Evolutionary conservation across 768 basidiomycete genomes (phyloP).

Genomic region (Kwoniella mangroviensis): DNA sequence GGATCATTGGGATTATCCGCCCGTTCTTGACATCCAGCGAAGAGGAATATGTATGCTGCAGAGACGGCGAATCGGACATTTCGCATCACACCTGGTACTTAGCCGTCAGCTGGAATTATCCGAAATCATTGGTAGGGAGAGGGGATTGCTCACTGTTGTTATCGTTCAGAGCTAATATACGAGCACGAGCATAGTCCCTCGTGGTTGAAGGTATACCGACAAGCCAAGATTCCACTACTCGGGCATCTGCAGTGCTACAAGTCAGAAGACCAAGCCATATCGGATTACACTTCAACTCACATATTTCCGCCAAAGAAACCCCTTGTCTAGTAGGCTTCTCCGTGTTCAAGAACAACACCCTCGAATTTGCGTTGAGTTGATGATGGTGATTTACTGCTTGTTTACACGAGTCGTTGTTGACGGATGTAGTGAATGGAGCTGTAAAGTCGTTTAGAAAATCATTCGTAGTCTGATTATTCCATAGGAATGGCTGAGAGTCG

Average conservation of each 20-base stretch:
- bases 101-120: neutral
- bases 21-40: constrained; percentile 16
- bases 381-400: neutral
- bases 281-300: constrained; percentile 10
- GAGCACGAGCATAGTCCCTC: constrained; percentile 25
- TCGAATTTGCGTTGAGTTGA: constrained; percentile 22
- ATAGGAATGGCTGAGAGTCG: constrained; percentile 11
- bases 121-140: neutral
- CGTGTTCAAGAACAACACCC: constrained; percentile 20
- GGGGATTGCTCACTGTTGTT: constrained; percentile 22
- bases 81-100: constrained; percentile 29
- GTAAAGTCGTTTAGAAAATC: constrained; percentile 20
- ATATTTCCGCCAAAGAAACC: constrained; percentile 35
- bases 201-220: constrained; percentile 31
- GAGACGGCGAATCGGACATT: constrained; percentile 33
- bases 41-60: constrained; percentile 37
- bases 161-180: constrained; percentile 31
- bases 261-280: neutral
- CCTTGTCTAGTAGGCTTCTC: constrained; percentile 31
- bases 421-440: neutral
- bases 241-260: constrained; percentile 18
- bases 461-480: constrained; percentile 12
- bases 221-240: constrained; percentile 40
- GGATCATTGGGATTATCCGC: constrained; percentile 10
- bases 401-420: neutral